Conservation (phyloP, 2,329 filamentous ascomycete genomes). For the Lizonia empirigonia region DNA sequence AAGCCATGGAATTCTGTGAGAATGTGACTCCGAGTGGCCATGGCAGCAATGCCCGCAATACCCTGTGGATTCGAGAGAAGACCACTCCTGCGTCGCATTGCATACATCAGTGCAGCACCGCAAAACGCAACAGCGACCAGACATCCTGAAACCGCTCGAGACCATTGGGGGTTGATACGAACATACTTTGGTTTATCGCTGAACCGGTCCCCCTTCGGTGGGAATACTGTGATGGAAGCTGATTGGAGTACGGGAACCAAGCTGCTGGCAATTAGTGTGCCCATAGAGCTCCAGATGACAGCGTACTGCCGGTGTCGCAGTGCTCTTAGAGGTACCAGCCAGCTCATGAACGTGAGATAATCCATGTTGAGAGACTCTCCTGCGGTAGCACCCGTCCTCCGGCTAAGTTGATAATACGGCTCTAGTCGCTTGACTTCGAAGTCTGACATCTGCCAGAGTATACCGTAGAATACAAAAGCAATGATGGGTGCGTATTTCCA, state of each 20-base stretch:
- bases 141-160: constrained; percentile 63
- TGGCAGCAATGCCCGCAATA: constrained; percentile 74
- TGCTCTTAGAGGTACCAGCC: constrained; percentile 68
- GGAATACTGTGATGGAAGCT: constrained; percentile 64
- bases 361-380: constrained; percentile 70
- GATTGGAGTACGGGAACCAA: constrained; percentile 72
- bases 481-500: constrained; percentile 53
- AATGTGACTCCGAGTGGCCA: constrained; percentile 76
- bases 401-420: constrained; percentile 54
- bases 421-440: constrained; percentile 59
- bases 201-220: constrained; percentile 56
- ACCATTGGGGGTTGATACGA: constrained; percentile 63
- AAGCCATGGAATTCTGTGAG: constrained; percentile 75
- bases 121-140: constrained; percentile 64
- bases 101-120: constrained; percentile 63
- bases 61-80: constrained; percentile 72
- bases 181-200: constrained; percentile 60
- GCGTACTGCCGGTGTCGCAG: constrained; percentile 69
- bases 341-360: constrained; percentile 71
- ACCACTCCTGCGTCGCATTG: constrained; percentile 68
- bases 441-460: constrained; percentile 57
- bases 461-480: constrained; percentile 55
- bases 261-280: constrained; percentile 69
- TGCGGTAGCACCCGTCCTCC: constrained; percentile 45
- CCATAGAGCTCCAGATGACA: constrained; percentile 69